These are phyloP conservation scores for Fragaria nilgerrensis DNA, from an alignment of 306 rosid species.

Conservation along the genomic window DNA sequence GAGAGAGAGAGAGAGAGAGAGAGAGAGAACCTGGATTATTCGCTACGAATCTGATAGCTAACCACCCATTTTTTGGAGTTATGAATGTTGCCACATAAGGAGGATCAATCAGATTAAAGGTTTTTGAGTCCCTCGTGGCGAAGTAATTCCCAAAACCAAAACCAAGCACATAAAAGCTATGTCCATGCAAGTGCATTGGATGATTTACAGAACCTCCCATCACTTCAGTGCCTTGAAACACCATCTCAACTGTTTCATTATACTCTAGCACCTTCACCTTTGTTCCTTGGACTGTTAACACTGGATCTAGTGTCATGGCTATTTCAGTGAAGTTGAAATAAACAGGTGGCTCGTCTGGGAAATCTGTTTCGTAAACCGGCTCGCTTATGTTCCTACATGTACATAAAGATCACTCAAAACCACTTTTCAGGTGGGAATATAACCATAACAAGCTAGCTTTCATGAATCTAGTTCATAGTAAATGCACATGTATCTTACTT, in stretches of 20 bases:
- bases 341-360: neutral
- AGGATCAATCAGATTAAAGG: slow-evolving; percentile 11
- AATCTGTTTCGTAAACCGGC: neutral
- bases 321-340: neutral
- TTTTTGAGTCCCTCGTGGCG: neutral
- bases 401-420: neutral
- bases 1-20: no score
- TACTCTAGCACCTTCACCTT: slow-evolving; percentile 13
- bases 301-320: neutral
- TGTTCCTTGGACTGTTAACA: slow-evolving; percentile 3
- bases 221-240: slow-evolving; percentile 18
- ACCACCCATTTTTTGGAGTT: slow-evolving; percentile 8
- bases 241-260: slow-evolving; percentile 14
- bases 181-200: slow-evolving; percentile 19
- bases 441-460: neutral
- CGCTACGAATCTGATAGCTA: slow-evolving; percentile 16
- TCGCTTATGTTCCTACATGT: slow-evolving; percentile 8
- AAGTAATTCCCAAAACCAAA: neutral
- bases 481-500: neutral
- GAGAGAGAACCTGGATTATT: slow-evolving; percentile 11
- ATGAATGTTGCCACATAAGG: neutral
- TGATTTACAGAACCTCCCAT: neutral
- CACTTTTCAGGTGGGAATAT: neutral
- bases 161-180: slow-evolving; percentile 15
- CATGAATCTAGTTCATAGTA: neutral